These are phyloP conservation scores for Butyriboletus appendiculatus DNA, from an alignment of 1,284 basidiomycete genomes.

Conservation along the genomic window DNA sequence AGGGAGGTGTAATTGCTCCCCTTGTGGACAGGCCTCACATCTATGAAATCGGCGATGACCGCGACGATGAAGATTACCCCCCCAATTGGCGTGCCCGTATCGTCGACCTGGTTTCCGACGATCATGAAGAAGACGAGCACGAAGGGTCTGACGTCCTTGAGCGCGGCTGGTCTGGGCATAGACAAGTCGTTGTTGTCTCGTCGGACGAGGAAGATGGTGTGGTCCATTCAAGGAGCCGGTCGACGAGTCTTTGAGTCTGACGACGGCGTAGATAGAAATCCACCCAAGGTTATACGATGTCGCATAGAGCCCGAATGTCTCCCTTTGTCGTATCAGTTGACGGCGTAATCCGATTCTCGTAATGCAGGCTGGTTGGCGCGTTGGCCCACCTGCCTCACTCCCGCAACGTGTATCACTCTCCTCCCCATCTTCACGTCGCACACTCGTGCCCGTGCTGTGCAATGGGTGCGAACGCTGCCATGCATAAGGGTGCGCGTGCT, in stretches of 20 bases:
- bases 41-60: constrained; percentile 23
- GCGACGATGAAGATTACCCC: constrained; percentile 9
- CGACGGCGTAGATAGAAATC: not conserved
- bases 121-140: constrained; percentile 13
- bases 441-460: constrained; percentile 36
- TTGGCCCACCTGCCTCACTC: constrained; percentile 20
- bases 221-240: not conserved
- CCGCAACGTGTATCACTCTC: constrained; percentile 26
- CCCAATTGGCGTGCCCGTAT: not conserved
- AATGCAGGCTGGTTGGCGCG: constrained; percentile 17
- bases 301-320: not conserved
- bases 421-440: constrained; percentile 27
- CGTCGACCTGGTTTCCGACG: constrained; percentile 20
- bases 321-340: not conserved
- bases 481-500: constrained; percentile 30
- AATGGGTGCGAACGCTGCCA: constrained; percentile 18
- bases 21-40: constrained; percentile 20
- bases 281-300: not conserved
- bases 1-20: constrained; percentile 3
- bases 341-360: not conserved
- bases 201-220: constrained; percentile 23
- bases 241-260: constrained; percentile 21
- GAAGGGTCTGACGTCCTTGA: not conserved
- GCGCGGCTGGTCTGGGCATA: not conserved
- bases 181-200: not conserved